Conservation (phyloP, 805 yeast genomes). For the Candida silvicultrix region DNA sequence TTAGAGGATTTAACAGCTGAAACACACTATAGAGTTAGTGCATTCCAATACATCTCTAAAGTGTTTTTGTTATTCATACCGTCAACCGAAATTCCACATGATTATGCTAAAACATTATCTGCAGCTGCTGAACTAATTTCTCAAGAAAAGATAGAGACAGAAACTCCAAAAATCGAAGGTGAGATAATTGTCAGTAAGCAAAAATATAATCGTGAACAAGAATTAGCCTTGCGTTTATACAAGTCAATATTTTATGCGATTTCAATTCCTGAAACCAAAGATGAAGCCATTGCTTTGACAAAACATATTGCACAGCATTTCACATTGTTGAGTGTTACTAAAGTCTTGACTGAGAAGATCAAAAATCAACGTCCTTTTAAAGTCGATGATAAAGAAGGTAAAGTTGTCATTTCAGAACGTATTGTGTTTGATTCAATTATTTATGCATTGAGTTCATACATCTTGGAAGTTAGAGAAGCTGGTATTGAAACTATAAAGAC, state of each 20-base stretch:
- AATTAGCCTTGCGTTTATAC: conserved; percentile 54
- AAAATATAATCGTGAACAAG: conserved; percentile 55
- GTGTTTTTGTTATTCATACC: conserved; percentile 62
- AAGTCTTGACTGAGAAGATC: conserved; percentile 61
- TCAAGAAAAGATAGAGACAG: conserved; percentile 28
- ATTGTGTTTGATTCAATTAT: conserved; percentile 70
- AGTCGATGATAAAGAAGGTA: conserved; percentile 76
- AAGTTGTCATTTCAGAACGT: conserved; percentile 59
- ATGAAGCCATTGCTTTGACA: conserved; percentile 58
- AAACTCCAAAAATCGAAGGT: conserved; percentile 27
- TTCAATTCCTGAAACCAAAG: conserved; percentile 64
- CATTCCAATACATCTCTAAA: conserved; percentile 65
- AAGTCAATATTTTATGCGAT: conserved; percentile 72
- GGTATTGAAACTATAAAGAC: conserved; percentile 63
- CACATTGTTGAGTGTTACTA: conserved; percentile 69
- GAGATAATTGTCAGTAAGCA: conserved; percentile 40
- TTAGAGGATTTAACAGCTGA: conserved; percentile 56
- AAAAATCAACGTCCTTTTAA: conserved; percentile 66
- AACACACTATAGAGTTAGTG: conserved; percentile 65
- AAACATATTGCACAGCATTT: conserved; percentile 72
- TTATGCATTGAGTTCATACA: conserved; percentile 74
- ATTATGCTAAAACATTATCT: conserved; percentile 36
- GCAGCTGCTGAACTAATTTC: conserved; percentile 40
- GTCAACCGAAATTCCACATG: conserved; percentile 32
- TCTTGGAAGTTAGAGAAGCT: conserved; percentile 58